A percentile compares a stretch with the other conserved stretches of the same genome.
Evolutionary conservation across 164 flowering plant species (phyloP).

Genomic region (Vitis cinerea): DNA sequence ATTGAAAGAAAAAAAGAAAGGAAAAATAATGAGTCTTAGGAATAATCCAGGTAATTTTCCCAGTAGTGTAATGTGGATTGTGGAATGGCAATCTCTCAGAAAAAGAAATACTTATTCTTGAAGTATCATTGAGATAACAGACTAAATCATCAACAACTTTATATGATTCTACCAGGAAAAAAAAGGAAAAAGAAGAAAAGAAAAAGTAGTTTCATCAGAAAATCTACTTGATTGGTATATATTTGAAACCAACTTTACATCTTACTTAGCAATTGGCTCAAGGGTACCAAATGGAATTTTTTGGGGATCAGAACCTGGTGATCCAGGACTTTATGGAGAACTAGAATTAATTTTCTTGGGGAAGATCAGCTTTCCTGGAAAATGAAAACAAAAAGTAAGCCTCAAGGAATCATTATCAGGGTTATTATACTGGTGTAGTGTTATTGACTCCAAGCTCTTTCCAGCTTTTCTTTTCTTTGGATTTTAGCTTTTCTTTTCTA

Average conservation of each 20-base stretch:
- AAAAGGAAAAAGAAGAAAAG: background rate
- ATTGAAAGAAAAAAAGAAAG: too few species aligned
- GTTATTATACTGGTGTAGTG: too few species aligned
- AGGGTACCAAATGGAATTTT: conserved; percentile 8
- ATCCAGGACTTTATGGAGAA: background rate
- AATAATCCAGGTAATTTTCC: too few species aligned
- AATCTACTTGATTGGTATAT: conserved; percentile 12
- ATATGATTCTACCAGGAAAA: conserved; percentile 1
- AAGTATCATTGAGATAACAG: too few species aligned
- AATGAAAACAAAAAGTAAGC: too few species aligned
- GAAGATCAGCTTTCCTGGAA: background rate
- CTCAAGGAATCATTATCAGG: too few species aligned
- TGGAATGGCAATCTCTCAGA: too few species aligned
- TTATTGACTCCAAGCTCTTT: background rate
- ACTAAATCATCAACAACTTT: background rate
- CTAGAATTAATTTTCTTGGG: background rate
- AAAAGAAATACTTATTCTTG: too few species aligned
- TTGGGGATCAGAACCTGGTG: background rate
- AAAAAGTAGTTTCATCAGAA: background rate
- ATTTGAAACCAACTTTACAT: background rate
- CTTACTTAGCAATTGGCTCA: background rate
- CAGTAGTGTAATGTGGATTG: too few species aligned
- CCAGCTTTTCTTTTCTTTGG: too few species aligned
- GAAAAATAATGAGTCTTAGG: too few species aligned
- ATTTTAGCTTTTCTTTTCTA: too few species aligned